Base-by-base conservation (phyloP, 768 basidiomycete species). In the Xerocomus potaroensis region DNA sequence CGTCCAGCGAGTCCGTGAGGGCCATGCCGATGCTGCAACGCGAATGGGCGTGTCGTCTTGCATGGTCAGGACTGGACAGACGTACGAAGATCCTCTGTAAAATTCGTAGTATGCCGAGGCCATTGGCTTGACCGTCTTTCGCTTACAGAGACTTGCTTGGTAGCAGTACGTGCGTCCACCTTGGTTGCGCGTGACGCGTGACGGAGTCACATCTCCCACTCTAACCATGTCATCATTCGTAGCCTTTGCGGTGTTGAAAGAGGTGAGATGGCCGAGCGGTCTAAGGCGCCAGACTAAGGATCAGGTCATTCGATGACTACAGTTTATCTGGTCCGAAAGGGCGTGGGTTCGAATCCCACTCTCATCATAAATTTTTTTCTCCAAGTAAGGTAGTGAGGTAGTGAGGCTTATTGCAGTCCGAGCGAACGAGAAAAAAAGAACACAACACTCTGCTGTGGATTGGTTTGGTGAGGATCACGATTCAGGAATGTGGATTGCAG, bases 1-100 rank as follows among this genome's bases (percentile, higher is more conserved):
- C 95, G 71, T 99, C 96, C 58, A 99, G 81, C 55, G 95, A 93
- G 73, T 99, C 96, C 12, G 94, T 95, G 42, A 99, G 77, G 43
- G 95, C 92, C 79, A 93, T 91, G 42, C 96, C 96, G 67, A 98
- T 91, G 55, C 96, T 98, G 63, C 27, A 47, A 34, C 30, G 14
- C 29, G 5, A 1, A 34, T 47, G 38, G 47, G 36, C 45, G 23
- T n/a, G 23, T 24, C 27, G 10, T 16, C 35, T 16, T n/a, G n/a
- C n/a, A n/a, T n/a, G n/a, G n/a, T n/a, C 31, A 31, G 15, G 26
- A 43, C 33, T 44, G 42, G 44, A 36, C 30, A 35, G 49, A 79
- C 87, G 61, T 74, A 92, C 90, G 89, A 90, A 34, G 89, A 90
- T 49, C 89, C 88, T 50, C 91, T 79, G 73, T 92, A 92, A 66